These are phyloP conservation scores for Populus ilicifolia DNA, from an alignment of 345 rosid genomes.

Conservation along the genomic window DNA sequence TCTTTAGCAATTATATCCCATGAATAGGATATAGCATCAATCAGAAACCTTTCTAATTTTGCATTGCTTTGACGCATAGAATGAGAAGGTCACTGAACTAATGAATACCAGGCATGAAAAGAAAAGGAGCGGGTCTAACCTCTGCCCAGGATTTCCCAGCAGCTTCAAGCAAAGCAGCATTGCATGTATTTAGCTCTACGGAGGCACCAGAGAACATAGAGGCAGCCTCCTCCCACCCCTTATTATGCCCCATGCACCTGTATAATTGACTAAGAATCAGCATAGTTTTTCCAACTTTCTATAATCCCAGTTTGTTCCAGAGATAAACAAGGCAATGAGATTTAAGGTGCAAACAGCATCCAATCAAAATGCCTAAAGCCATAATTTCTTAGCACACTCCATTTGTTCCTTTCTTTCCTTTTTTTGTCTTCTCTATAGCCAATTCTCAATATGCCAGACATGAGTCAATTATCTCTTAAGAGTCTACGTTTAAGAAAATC, in stretches of 20 bases:
- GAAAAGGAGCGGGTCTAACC: slow-evolving; percentile 33
- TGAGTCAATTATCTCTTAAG: background rate
- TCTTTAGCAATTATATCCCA: background rate
- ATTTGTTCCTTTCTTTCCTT: background rate
- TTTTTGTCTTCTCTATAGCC: background rate
- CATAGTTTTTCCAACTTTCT: background rate
- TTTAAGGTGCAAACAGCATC: background rate
- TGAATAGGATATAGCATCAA: background rate
- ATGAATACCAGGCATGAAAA: background rate
- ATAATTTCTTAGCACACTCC: background rate
- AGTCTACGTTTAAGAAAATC: background rate
- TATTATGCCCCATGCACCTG: slow-evolving; percentile 99
- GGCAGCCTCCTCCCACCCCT: slow-evolving; percentile 99
- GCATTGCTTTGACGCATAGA: background rate
- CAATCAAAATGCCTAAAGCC: background rate
- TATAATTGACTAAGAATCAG: background rate
- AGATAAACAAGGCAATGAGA: background rate
- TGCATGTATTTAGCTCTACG: slow-evolving; percentile 79
- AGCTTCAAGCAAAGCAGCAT: slow-evolving; percentile 96
- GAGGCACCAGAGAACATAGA: slow-evolving; percentile 72
- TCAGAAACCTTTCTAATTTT: background rate
- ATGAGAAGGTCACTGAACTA: background rate
- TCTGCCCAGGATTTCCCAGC: slow-evolving; percentile 90
- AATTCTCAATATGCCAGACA: background rate
- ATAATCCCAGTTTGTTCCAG: background rate